A percentile compares a stretch with the other conserved stretches of the same genome.
These are phyloP conservation scores for Babesia ovata DNA, from an alignment of 169 alveolate species.

Conservation along the genomic window DNA sequence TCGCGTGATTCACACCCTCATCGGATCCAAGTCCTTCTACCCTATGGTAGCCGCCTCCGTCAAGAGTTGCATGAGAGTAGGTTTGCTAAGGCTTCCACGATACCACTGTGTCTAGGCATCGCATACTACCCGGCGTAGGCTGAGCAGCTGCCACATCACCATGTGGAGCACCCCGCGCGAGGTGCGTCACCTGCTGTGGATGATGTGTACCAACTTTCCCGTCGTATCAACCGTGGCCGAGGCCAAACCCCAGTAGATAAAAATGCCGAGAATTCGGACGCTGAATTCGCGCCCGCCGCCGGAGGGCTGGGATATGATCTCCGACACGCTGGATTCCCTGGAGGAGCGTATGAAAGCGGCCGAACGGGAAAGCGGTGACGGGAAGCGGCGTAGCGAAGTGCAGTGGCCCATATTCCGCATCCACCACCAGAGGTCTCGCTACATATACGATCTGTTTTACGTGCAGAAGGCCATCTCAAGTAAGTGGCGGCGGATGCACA, in stretches of 20 bases:
- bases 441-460: constrained; percentile 91
- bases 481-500: constrained; percentile 40
- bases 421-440: constrained; percentile 95
- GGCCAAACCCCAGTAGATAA: constrained; percentile 10
- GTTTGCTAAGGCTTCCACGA: background rate
- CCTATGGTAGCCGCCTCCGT: constrained; percentile 11
- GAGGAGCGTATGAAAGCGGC: constrained; percentile 93
- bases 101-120: background rate
- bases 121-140: background rate
- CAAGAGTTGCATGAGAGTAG: constrained; percentile 23
- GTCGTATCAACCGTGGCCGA: background rate
- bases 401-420: constrained; percentile 96
- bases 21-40: constrained; percentile 7
- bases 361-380: constrained; percentile 92
- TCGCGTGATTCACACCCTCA: constrained; percentile 9
- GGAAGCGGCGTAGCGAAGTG: constrained; percentile 93
- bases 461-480: constrained; percentile 91
- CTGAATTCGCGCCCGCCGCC: constrained; percentile 83
- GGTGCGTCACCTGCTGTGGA: constrained; percentile 16
- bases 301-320: constrained; percentile 95
- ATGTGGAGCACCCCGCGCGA: constrained; percentile 21
- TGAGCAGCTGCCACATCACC: background rate
- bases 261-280: constrained; percentile 76
- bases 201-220: constrained; percentile 3
- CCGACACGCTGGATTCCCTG: constrained; percentile 90